These are phyloP conservation scores for Chlorella vulgaris DNA, from an alignment of 139 green algal species.

Conservation along the genomic window DNA sequence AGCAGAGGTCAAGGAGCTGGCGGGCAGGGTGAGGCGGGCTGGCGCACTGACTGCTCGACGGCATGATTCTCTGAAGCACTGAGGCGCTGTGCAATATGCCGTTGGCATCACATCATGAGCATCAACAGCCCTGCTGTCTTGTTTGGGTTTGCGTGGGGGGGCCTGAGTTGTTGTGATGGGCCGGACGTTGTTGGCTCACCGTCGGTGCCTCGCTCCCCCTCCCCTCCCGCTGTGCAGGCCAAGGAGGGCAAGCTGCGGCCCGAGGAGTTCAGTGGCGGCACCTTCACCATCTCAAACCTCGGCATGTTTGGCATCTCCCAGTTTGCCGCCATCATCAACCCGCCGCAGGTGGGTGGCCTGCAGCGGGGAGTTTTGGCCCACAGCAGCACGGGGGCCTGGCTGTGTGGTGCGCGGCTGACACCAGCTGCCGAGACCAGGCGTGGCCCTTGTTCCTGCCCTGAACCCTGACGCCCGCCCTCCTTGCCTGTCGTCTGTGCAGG, in stretches of 20 bases:
- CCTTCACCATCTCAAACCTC: constrained; percentile 94
- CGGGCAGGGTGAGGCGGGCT: constrained; percentile 59
- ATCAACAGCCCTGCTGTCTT: background rate
- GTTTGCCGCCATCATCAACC: constrained; percentile 98
- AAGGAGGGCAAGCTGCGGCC: constrained; percentile 89
- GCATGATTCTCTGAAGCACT: too few relatives aligned
- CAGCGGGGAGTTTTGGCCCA: too few relatives aligned
- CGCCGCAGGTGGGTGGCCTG: constrained; percentile 67
- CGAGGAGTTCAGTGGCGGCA: constrained; percentile 87
- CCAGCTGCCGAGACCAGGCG: background rate
- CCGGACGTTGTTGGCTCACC: too few relatives aligned
- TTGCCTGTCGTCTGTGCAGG: constrained; percentile 57
- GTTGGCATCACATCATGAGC: too few relatives aligned
- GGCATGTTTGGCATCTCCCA: constrained; percentile 94
- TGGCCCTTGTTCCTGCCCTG: background rate
- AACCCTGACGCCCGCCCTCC: background rate
- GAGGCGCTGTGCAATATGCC: too few relatives aligned
- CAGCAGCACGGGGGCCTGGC: background rate
- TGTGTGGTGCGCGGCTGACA: background rate
- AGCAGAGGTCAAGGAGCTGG: constrained; percentile 73
- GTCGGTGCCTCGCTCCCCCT: background rate
- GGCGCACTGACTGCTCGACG: too few relatives aligned
- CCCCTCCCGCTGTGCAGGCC: constrained; percentile 51
- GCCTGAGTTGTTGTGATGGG: too few relatives aligned
- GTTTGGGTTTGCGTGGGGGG: too few relatives aligned